Evolutionary conservation across 345 rosid genomes (phyloP), one percentile per base, ranked within the genome.

Genomic region (Angophora floribunda): DNA sequence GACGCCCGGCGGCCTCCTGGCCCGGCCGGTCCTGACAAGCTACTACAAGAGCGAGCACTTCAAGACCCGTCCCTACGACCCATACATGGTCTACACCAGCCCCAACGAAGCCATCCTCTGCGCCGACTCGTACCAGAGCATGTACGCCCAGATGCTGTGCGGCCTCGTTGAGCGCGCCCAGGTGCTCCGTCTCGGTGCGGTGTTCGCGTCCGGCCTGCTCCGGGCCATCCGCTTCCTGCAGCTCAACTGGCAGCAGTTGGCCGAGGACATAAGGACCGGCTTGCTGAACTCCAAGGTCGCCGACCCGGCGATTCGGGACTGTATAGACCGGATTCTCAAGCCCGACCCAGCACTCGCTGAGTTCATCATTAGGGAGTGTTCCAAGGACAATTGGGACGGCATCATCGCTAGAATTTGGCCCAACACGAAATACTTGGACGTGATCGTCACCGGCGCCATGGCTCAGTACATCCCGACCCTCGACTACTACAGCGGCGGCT

Each of bases 391-490:
- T 49, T 98, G 98, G 99, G 99, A 94, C 50, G 90, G 96, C 36
- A 95, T 97, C 22, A 93, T 97, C 61, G 93, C 95, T 0, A 89
- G 96, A 61, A 94, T 97, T 57, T 97, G 99, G 99, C 99, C 99
- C 16, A 95, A 96, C 87, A 96, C 99, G 0, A 96, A 95, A 87
- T 97, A 97, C 67, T 91, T 97, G 6, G 99, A 97, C 87, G 99
- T 97, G 57, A 97, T 97, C 14, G 99, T 97, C 4, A 96, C 99
- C 0, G 99, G 99, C 36, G 97, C 99, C 14, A 97, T 97, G 99
- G 98, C 99, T 41, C 99, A 97, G 89, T 97, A 97, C 88, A 97
- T 97, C 26, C 98, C 99, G 0, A 97, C 99, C 1, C 94, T 97
- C n/a, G 97, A 97, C 85, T 96, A 95, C 86, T 97, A 97, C 88